These are phyloP conservation scores for Oryza longistaminata DNA, from an alignment of 176 grass and related monocot genomes.

Conservation along the genomic window DNA sequence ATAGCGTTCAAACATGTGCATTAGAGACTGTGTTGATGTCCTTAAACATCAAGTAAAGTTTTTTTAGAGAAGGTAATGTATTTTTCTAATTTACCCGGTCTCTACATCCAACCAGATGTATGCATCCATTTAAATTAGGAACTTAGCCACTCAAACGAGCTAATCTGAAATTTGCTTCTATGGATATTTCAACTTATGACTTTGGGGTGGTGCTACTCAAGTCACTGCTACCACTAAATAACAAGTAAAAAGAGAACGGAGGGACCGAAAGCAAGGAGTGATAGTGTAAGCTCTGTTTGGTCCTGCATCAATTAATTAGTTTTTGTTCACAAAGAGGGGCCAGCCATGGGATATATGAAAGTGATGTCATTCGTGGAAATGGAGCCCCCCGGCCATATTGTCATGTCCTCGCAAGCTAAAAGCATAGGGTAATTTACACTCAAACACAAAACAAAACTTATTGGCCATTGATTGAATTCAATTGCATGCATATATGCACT, in stretches of 20 bases:
- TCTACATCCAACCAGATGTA: no score
- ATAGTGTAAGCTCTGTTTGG: not conserved
- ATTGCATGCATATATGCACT: no score
- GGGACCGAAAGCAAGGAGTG: not conserved
- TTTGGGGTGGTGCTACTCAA: no score
- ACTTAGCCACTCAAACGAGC: no score
- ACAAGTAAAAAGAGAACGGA: not conserved
- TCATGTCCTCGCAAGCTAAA: slow-evolving; percentile 14
- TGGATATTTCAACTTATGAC: no score
- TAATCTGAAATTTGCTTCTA: no score
- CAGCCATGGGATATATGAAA: slow-evolving; percentile 12
- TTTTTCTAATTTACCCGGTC: no score
- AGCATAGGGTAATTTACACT: not conserved
- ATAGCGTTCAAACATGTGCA: not conserved
- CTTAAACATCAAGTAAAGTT: not conserved
- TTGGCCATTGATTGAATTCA: not conserved
- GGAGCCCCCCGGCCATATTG: slow-evolving; percentile 23
- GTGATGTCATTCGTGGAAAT: slow-evolving; percentile 43
- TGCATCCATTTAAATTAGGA: no score
- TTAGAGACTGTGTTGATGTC: not conserved
- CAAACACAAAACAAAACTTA: not conserved
- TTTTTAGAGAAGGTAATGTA: no score
- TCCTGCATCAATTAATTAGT: slow-evolving; percentile 23
- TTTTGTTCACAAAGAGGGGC: slow-evolving; percentile 14
- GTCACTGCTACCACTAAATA: no score